Base-by-base conservation (phyloP, 2,329 filamentous ascomycete species). In the Pseudopithomyces chartarum region DNA sequence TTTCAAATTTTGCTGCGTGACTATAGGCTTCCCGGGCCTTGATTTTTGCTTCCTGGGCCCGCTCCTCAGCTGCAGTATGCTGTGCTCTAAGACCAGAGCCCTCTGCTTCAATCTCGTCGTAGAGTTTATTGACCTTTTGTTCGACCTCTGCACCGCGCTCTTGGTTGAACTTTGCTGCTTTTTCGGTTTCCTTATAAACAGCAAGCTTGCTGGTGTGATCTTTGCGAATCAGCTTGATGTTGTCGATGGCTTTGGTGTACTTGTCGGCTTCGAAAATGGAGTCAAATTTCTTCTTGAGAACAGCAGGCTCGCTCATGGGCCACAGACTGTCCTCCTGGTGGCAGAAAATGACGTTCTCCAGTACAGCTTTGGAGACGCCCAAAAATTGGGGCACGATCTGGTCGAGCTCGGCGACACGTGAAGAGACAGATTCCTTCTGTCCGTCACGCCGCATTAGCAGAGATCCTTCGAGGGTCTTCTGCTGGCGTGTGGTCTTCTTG, bases 281-380 rank as follows among this genome's bases (percentile, higher is more conserved):
- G 71, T 99, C 95, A 58, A 99, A 99, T 51, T 88, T 90, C 75
- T 96, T 96, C 78, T 99, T 99, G 49, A 99, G 81, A 0, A 86
- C 86, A 0, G 85, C 81, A 0, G 95, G 92, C 68, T 96, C 91
- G 71, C 92, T 96, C 83, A 99, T 88, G 0, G 95, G 95, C 95
- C 95, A 99, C 26, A 98, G 78, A 23, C 94, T 97, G 65, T 99
- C 95, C 73, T 99, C 95, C 73, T 99, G 95, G 71, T 99, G 95
- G 74, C 95, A 99, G 78, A 99, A 99, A 65, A 99, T 97, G 73
- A 99, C 95, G 56, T 90, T 90, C 64, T 98, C 93, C 23, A 99
- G 84, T 54, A 99, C 88, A 12, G 95, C 93, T 54, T 89, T 88
- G 1, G 92, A 95, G 3, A 97, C 95, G 36, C 95, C 95, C 0